Percentiles rank a stretch among this genome's conserved stretches.
phyloP scores from a whole-genome alignment of 257 asterid species.

The Osmanthus fragrans region DNA sequence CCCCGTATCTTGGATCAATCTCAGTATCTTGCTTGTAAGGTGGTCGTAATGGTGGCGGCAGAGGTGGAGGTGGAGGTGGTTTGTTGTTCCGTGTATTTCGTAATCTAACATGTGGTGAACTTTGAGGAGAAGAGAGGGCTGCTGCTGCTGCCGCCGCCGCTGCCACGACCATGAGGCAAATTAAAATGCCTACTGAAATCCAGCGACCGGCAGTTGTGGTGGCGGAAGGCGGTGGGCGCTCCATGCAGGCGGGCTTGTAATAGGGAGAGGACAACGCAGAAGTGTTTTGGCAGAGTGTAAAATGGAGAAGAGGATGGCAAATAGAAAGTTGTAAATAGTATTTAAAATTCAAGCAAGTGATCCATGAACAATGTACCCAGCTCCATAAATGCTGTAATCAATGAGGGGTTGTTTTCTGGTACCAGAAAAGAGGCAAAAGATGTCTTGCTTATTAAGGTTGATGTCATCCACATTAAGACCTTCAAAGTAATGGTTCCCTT shows the following conservation, averaged over 20 bases:
- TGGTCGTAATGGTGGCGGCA: constrained; percentile 12
- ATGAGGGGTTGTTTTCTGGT: constrained; percentile 24
- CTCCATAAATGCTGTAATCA: constrained; percentile 35
- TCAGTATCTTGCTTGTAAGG: background rate
- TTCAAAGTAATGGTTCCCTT: background rate
- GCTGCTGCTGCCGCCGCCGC: constrained; percentile 19
- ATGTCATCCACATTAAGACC: constrained; percentile 15
- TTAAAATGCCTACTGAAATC: constrained; percentile 1
- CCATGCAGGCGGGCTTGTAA: constrained; percentile 24
- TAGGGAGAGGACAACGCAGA: background rate
- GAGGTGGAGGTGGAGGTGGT: constrained; percentile 8
- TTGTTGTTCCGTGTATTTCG: constrained; percentile 10
- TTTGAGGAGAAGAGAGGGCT: background rate
- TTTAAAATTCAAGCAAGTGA: constrained; percentile 46
- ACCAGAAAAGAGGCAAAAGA: constrained; percentile 11
- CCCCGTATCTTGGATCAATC: constrained; percentile 31
- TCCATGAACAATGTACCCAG: constrained; percentile 35
- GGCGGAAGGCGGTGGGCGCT: constrained; percentile 24
- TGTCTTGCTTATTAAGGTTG: constrained; percentile 10
- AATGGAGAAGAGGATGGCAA: constrained; percentile 18
- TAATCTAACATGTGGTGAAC: constrained; percentile 5
- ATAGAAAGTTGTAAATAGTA: constrained; percentile 25
- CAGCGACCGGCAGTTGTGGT: background rate
- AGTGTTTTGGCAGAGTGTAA: background rate
- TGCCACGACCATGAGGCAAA: constrained; percentile 6